These are phyloP conservation scores for Hanseniaspora lachancei DNA, from an alignment of 805 yeast genomes.

Conservation along the genomic window DNA sequence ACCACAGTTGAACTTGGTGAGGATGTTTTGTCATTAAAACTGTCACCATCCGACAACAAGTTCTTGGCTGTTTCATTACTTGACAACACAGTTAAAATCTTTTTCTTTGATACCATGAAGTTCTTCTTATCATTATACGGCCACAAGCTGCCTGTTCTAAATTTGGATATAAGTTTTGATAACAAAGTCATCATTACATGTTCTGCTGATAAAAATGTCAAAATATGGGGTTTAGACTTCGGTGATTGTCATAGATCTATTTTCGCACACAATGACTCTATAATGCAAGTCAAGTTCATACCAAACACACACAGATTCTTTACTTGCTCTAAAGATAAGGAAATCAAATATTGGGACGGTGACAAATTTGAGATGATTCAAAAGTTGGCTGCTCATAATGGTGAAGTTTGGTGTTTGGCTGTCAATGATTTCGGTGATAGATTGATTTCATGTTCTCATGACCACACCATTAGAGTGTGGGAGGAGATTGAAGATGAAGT, in stretches of 20 bases:
- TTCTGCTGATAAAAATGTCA: slow-evolving; percentile 93
- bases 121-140: slow-evolving; percentile 85
- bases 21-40: slow-evolving; percentile 64
- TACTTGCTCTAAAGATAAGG: slow-evolving; percentile 77
- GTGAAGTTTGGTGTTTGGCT: slow-evolving; percentile 90
- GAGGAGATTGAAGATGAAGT: slow-evolving; percentile 84
- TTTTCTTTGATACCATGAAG: slow-evolving; percentile 74
- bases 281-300: slow-evolving; percentile 74
- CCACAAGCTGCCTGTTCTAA: slow-evolving; percentile 87
- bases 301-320: slow-evolving; percentile 83
- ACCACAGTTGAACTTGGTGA: slow-evolving; percentile 78
- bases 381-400: slow-evolving; percentile 71
- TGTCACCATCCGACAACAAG: slow-evolving; percentile 61
- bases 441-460: slow-evolving; percentile 78
- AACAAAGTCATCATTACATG: slow-evolving; percentile 80
- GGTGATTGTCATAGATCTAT: slow-evolving; percentile 97
- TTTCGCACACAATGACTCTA: slow-evolving; percentile 93
- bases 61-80: slow-evolving; percentile 70
- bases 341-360: slow-evolving; percentile 96
- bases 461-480: slow-evolving; percentile 90
- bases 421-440: slow-evolving; percentile 58
- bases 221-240: slow-evolving; percentile 96
- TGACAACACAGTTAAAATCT: slow-evolving; percentile 92
- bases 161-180: slow-evolving; percentile 82
- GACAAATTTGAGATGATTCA: slow-evolving; percentile 91